Conservation (phyloP, 768 basidiomycete genomes). For the Panellus pusillus region DNA sequence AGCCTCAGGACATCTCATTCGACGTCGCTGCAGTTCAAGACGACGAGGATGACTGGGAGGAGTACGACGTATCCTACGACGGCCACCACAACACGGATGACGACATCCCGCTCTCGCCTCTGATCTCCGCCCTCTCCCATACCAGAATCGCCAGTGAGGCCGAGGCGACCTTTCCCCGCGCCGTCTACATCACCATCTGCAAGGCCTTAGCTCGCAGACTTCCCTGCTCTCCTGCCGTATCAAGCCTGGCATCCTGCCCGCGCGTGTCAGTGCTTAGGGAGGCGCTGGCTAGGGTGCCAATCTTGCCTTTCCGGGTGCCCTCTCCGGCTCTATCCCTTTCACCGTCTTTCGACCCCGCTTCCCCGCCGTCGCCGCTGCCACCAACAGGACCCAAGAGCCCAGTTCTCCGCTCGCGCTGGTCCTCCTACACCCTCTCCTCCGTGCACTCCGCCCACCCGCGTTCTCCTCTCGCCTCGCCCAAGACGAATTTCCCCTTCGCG, state of each 20-base stretch:
- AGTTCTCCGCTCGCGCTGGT: slow-evolving; percentile 47
- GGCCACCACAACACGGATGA: neutral
- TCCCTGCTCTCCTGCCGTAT: neutral
- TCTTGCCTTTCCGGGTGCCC: too few species aligned
- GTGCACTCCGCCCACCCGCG: slow-evolving; percentile 29
- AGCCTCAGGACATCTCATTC: neutral
- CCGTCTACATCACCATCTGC: neutral
- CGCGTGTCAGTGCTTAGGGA: neutral
- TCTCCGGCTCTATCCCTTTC: neutral
- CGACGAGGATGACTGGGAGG: slow-evolving; percentile 4
- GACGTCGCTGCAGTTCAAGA: slow-evolving; percentile 1
- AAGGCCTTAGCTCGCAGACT: neutral
- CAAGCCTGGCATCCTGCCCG: slow-evolving; percentile 3
- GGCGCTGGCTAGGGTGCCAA: too few species aligned
- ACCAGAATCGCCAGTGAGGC: neutral
- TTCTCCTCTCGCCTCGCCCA: slow-evolving; percentile 22
- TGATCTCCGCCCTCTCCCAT: neutral
- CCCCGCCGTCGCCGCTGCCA: neutral
- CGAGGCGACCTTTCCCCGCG: neutral
- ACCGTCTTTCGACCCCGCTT: neutral
- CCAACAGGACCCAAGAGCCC: neutral
- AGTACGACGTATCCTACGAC: neutral
- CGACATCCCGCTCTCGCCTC: slow-evolving; percentile 14
- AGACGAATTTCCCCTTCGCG: slow-evolving; percentile 20
- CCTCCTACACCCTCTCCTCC: slow-evolving; percentile 40